Evolutionary conservation across 73 alveolate genomes (phyloP).

Genomic region (Diophrys sp.): DNA sequence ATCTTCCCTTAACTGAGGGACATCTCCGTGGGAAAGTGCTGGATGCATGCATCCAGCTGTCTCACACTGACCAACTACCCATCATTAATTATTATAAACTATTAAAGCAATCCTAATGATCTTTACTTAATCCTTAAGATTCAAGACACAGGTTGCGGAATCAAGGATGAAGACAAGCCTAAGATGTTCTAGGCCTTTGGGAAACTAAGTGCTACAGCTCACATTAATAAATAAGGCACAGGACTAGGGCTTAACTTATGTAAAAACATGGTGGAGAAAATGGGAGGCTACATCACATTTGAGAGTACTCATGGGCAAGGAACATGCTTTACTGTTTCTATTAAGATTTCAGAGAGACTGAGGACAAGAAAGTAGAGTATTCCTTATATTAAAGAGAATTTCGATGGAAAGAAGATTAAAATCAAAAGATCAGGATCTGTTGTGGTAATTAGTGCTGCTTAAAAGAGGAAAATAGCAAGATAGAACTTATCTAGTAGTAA

Average conservation of each 20-base stretch:
- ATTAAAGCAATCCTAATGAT: no score
- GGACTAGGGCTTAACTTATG: constrained; percentile 55
- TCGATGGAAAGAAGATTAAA: no score
- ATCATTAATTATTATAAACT: no score
- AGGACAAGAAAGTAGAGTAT: neutral
- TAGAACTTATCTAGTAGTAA: no score
- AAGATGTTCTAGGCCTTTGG: constrained; percentile 41
- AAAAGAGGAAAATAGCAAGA: no score
- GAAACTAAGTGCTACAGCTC: constrained; percentile 13
- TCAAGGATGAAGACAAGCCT: constrained; percentile 17
- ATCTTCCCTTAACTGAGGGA: no score
- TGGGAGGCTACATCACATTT: constrained; percentile 25
- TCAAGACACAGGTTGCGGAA: constrained; percentile 54
- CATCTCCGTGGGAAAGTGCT: no score
- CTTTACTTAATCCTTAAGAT: constrained; percentile 7
- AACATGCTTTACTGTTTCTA: neutral
- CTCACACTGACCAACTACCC: no score
- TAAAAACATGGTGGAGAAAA: constrained; percentile 24
- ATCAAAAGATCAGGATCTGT: no score
- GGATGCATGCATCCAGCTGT: no score
- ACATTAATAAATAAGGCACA: constrained; percentile 29
- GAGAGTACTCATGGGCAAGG: constrained; percentile 1
- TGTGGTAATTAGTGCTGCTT: no score
- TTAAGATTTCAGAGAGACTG: neutral
- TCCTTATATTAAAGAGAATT: neutral